Conservation (phyloP, 768 basidiomycete genomes). For the Lactarius psammicola region DNA sequence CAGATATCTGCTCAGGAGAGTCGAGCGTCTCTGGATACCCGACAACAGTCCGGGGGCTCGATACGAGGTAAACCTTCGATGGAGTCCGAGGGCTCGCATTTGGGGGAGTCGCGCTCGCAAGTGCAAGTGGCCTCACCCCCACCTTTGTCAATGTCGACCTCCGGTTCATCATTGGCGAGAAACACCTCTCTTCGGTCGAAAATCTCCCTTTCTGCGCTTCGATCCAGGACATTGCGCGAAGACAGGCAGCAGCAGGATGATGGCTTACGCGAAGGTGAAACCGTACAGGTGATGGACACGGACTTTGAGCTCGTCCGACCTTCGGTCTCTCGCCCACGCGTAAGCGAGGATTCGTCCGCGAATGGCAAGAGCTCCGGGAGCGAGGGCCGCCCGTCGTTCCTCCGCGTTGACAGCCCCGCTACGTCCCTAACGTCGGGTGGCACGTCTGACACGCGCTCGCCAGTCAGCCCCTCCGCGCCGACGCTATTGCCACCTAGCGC, state of each 20-base stretch:
- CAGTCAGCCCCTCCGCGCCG: slow-evolving; percentile 22
- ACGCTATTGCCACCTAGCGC: slow-evolving; percentile 7
- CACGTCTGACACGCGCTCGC: slow-evolving; percentile 27
- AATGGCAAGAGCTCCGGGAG: slow-evolving; percentile 23
- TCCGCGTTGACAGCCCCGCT: slow-evolving; percentile 36
- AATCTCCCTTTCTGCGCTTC: slow-evolving; percentile 65
- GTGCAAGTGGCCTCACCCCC: slow-evolving; percentile 42
- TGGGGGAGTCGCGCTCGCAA: slow-evolving; percentile 40
- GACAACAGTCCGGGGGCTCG: slow-evolving; percentile 23
- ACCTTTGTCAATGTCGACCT: slow-evolving; percentile 39
- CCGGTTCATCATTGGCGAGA: slow-evolving; percentile 36
- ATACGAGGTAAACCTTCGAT: slow-evolving; percentile 25
- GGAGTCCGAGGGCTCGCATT: slow-evolving; percentile 35
- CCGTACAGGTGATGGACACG: slow-evolving; percentile 74
- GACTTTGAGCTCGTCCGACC: slow-evolving; percentile 80
- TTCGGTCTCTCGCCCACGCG: slow-evolving; percentile 44
- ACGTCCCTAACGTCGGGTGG: slow-evolving; percentile 32
- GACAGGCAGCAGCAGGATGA: slow-evolving; percentile 38
- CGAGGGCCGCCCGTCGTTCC: slow-evolving; percentile 25
- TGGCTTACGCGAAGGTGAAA: slow-evolving; percentile 38
- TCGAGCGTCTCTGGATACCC: slow-evolving; percentile 3
- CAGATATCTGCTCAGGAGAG: slow-evolving; percentile 14
- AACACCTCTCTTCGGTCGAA: slow-evolving; percentile 52
- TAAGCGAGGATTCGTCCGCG: slow-evolving; percentile 53
- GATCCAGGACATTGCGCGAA: slow-evolving; percentile 40